Evolutionary conservation across 495 filamentous ascomycete species (phyloP).

Genomic region (Penicillium subrubescens): DNA sequence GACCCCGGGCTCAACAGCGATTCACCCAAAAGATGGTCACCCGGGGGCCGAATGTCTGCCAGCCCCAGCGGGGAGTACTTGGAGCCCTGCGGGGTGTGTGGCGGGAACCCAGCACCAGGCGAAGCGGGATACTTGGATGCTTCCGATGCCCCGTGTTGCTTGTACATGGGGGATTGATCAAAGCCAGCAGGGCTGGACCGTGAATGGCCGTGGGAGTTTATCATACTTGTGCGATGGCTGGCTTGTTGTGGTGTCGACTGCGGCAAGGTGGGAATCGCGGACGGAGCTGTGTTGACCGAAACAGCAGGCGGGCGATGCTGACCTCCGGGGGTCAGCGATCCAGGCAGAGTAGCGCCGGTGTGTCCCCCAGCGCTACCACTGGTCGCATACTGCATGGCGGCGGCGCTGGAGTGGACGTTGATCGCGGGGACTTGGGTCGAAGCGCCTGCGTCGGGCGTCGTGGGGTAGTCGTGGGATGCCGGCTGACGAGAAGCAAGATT

Average conservation of each 20-base stretch:
- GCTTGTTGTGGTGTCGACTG: conserved; percentile 65
- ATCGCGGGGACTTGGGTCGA: conserved; percentile 55
- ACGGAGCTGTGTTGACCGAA: conserved; percentile 70
- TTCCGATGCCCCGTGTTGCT: conserved; percentile 67
- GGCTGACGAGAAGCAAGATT: conserved; percentile 43
- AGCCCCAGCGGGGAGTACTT: conserved; percentile 85
- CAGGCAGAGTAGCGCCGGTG: conserved; percentile 57
- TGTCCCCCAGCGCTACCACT: conserved; percentile 22
- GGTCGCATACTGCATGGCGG: conserved; percentile 56
- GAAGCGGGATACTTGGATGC: conserved; percentile 69
- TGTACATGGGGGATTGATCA: conserved; percentile 65
- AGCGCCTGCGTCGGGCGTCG: conserved; percentile 38
- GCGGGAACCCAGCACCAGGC: conserved; percentile 63
- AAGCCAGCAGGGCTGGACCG: conserved; percentile 83
- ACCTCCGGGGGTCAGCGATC: conserved; percentile 69
- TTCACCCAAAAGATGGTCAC: conserved; percentile 75
- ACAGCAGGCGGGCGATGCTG: conserved; percentile 63
- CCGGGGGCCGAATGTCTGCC: conserved; percentile 83
- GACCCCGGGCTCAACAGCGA: conserved; percentile 47
- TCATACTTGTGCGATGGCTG: conserved; percentile 65
- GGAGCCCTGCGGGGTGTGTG: conserved; percentile 71
- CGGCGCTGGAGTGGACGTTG: conserved; percentile 64
- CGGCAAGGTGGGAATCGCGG: conserved; percentile 69
- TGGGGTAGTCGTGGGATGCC: conserved; percentile 53
- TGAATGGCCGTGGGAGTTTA: conserved; percentile 72